phyloP scores from a whole-genome alignment of 352 stramenopile species.

The Phytophthora ohioensis region DNA sequence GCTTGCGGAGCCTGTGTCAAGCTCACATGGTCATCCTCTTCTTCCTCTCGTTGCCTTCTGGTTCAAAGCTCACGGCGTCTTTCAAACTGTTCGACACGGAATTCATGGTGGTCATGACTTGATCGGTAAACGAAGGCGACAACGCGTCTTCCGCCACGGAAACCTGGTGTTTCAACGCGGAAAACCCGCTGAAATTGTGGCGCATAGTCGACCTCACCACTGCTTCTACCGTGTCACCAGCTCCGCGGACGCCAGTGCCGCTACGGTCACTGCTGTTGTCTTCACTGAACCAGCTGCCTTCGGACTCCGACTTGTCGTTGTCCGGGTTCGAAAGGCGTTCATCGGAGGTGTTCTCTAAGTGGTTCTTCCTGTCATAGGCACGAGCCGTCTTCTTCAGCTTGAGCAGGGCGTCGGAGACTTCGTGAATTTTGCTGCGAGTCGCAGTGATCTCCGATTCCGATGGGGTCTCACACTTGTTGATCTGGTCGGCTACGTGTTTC shows the following conservation, averaged over 20 bases:
- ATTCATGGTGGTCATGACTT: conserved; percentile 13
- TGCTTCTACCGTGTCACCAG: conserved; percentile 24
- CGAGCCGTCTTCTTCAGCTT: conserved; percentile 30
- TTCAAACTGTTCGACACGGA: conserved; percentile 29
- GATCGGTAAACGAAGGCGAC: conserved; percentile 25
- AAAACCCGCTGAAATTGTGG: conserved; percentile 33
- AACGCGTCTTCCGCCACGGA: conserved; percentile 17
- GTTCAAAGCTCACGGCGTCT: conserved; percentile 4
- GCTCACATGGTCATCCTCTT: conserved; percentile 21
- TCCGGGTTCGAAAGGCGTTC: not conserved
- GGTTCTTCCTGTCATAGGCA: conserved; percentile 28
- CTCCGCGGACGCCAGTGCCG: not conserved
- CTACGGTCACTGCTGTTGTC: conserved; percentile 11
- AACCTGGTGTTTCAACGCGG: conserved; percentile 32
- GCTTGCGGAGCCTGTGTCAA: not conserved
- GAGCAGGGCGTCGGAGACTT: conserved; percentile 13
- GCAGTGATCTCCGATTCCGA: conserved; percentile 30
- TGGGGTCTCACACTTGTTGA: conserved; percentile 17
- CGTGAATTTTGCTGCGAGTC: conserved; percentile 25
- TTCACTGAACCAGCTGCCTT: conserved; percentile 23
- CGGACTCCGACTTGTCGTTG: conserved; percentile 12
- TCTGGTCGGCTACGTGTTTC: conserved; percentile 25
- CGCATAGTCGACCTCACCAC: conserved; percentile 26
- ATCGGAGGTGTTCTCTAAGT: not conserved
- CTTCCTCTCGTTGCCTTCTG: conserved; percentile 4